phyloP scores from a whole-genome alignment of 257 asterid species.

The Handroanthus guayacan region DNA sequence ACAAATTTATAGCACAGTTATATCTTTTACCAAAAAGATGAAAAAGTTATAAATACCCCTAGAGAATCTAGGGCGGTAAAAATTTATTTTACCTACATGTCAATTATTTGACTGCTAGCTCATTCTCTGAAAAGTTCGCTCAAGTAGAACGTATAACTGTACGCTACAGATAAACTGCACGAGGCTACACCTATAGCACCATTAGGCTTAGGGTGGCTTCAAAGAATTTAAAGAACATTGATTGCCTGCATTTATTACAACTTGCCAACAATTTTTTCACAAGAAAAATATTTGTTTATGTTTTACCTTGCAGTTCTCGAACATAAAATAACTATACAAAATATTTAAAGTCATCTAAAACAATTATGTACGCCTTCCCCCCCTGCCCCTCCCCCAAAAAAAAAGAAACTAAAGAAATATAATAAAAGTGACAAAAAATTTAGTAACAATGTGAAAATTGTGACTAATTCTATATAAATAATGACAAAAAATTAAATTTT shows the following conservation, averaged over 20 bases:
- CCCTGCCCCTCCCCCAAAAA: no score
- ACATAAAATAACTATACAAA: no score
- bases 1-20: not conserved
- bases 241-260: constrained; percentile 3
- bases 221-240: not conserved
- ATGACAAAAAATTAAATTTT: no score
- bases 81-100: not conserved
- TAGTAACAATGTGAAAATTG: no score
- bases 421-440: no score
- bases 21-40: not conserved
- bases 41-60: not conserved
- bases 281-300: not conserved
- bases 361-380: no score
- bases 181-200: constrained; percentile 6
- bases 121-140: constrained; percentile 9
- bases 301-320: no score
- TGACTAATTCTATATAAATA: no score
- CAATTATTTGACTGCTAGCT: constrained; percentile 19
- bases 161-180: not conserved
- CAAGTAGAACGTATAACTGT: constrained; percentile 4
- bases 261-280: not conserved
- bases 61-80: not conserved
- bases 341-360: no score
- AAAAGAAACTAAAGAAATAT: no score
- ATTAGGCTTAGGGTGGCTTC: not conserved